A percentile compares a stretch with the other conserved stretches of the same genome.
Evolutionary conservation across 2,329 filamentous ascomycete genomes (phyloP).

Genomic region (Fusarium heterosporum): DNA sequence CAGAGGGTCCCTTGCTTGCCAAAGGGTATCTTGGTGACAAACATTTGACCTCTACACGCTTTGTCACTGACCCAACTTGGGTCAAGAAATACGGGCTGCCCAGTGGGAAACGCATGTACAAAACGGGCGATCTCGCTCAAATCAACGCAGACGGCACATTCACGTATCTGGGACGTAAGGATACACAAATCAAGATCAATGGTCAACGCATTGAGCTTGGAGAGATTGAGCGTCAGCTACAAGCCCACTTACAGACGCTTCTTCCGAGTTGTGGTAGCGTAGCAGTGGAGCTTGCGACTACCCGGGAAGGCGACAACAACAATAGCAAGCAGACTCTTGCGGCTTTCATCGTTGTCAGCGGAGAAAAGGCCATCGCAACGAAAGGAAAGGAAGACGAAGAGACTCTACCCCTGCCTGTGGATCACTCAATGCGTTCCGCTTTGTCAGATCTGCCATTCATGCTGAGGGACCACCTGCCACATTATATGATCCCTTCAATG

Average conservation of each 20-base stretch:
- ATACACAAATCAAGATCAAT: constrained; percentile 57
- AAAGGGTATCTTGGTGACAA: constrained; percentile 2
- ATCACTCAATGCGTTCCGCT: constrained; percentile 2
- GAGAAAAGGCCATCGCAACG: constrained; percentile 1
- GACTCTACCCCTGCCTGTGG: background rate
- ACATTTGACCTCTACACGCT: constrained; percentile 29
- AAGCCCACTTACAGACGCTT: constrained; percentile 11
- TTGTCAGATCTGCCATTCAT: constrained; percentile 3
- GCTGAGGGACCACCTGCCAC: constrained; percentile 3
- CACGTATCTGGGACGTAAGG: constrained; percentile 56
- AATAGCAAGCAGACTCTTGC: constrained; percentile 7
- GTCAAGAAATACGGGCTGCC: background rate
- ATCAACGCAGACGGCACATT: constrained; percentile 55
- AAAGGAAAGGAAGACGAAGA: constrained; percentile 10
- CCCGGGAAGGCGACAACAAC: constrained; percentile 27
- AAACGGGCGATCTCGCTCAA: constrained; percentile 54
- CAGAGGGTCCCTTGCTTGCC: constrained; percentile 6
- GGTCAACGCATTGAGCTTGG: constrained; percentile 66
- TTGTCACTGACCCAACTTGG: constrained; percentile 41
- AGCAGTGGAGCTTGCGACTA: constrained; percentile 6
- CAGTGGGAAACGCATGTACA: constrained; percentile 14
- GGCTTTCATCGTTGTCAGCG: constrained; percentile 5
- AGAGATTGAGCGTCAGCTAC: constrained; percentile 30
- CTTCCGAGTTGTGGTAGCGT: constrained; percentile 4
- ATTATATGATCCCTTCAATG: constrained; percentile 8